phyloP scores from a whole-genome alignment of 148 eudicot genomes.

The Fagopyrum esculentum region DNA sequence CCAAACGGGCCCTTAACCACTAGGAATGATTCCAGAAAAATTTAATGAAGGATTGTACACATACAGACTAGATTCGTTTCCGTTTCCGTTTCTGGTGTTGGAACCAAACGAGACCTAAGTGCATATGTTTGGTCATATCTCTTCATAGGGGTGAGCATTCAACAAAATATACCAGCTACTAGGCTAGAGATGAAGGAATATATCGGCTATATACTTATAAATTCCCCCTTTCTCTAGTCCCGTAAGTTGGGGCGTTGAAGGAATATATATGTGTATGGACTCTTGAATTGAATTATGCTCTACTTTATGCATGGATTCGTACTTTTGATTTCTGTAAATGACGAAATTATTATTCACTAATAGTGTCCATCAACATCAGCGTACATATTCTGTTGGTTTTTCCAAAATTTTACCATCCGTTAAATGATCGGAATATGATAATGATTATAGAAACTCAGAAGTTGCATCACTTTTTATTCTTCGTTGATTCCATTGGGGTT shows the following conservation, averaged over 20 bases:
- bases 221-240: not conserved
- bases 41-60: too few species aligned
- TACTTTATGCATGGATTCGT: not conserved
- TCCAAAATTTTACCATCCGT: not conserved
- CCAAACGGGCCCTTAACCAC: too few species aligned
- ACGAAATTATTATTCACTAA: not conserved
- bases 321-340: not conserved
- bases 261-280: not conserved
- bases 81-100: too few species aligned
- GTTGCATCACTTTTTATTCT: too few species aligned
- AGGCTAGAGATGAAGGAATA: conserved; percentile 10
- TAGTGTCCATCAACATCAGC: not conserved
- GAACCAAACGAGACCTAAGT: too few species aligned
- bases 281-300: not conserved
- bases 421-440: not conserved
- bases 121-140: too few species aligned
- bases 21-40: too few species aligned
- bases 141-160: too few species aligned
- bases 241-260: not conserved
- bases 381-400: not conserved
- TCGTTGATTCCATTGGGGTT: too few species aligned
- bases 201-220: not conserved
- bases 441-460: not conserved
- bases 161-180: not conserved
- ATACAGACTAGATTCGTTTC: too few species aligned